These are phyloP conservation scores for Ophiocytium majus DNA, from an alignment of 352 stramenopile genomes.

Conservation along the genomic window DNA sequence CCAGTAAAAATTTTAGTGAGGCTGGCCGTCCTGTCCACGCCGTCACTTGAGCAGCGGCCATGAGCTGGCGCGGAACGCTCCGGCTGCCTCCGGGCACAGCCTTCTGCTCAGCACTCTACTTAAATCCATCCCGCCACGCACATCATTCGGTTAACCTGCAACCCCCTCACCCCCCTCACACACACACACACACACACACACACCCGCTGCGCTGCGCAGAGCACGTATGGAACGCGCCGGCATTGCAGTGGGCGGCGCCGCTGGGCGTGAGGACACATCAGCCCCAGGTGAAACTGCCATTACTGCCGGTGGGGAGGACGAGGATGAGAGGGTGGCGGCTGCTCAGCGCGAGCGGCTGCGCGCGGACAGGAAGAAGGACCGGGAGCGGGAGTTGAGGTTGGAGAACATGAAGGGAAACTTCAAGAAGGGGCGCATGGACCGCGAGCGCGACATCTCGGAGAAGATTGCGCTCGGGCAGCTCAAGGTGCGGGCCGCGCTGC, in stretches of 20 bases:
- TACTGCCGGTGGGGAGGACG: slow-evolving; percentile 76
- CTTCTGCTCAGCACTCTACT: too few relatives aligned
- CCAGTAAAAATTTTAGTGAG: too few relatives aligned
- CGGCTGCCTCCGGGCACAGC: too few relatives aligned
- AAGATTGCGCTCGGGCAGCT: slow-evolving; percentile 96
- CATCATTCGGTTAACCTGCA: too few relatives aligned
- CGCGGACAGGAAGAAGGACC: slow-evolving; percentile 81
- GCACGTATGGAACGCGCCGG: slow-evolving; percentile 59
- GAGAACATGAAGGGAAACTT: slow-evolving; percentile 78
- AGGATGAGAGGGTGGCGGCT: slow-evolving; percentile 88
- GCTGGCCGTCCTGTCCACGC: too few relatives aligned
- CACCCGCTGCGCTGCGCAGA: too few relatives aligned
- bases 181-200: too few relatives aligned
- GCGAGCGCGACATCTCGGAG: slow-evolving; percentile 96
- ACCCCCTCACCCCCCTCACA: too few relatives aligned
- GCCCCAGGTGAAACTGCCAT: background rate
- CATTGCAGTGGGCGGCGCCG: slow-evolving; percentile 24
- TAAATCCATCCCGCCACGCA: too few relatives aligned
- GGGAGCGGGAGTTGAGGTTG: slow-evolving; percentile 90
- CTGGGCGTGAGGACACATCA: too few relatives aligned
- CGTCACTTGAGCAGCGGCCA: too few relatives aligned
- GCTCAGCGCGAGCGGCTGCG: slow-evolving; percentile 77
- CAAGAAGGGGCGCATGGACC: slow-evolving; percentile 69
- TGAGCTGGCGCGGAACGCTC: too few relatives aligned
- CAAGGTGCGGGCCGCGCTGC: slow-evolving; percentile 18